Percentiles rank a stretch among this genome's conserved stretches.
Conservation (phyloP, 768 basidiomycete species). For the Coprinopsis cinerea region DNA sequence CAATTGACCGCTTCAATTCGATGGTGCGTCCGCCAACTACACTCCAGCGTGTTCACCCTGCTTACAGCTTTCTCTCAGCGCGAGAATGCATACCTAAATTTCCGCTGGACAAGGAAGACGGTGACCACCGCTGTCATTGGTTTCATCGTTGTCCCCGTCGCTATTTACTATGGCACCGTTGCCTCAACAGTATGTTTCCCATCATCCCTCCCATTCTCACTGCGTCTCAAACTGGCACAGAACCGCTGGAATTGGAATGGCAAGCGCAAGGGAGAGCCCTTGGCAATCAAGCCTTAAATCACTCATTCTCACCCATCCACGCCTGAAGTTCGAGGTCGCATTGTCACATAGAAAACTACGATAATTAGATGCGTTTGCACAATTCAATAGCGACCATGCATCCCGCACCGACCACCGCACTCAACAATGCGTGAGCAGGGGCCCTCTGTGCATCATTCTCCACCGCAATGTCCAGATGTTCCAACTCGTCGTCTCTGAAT, state of each 20-base stretch:
- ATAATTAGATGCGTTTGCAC: constrained; percentile 76
- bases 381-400: constrained; percentile 89
- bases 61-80: constrained; percentile 41
- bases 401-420: constrained; percentile 76
- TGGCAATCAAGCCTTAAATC: constrained; percentile 11
- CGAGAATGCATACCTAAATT: constrained; percentile 78
- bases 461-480: constrained; percentile 89
- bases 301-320: neutral
- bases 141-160: constrained; percentile 57
- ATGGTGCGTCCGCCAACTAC: constrained; percentile 33
- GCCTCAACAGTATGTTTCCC: constrained; percentile 33
- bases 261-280: constrained; percentile 31
- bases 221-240: constrained; percentile 25
- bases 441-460: constrained; percentile 83
- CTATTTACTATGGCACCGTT: constrained; percentile 45
- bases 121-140: constrained; percentile 59
- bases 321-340: neutral
- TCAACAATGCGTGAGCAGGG: constrained; percentile 86
- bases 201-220: neutral
- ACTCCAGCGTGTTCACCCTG: constrained; percentile 6
- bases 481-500: constrained; percentile 91
- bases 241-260: constrained; percentile 50
- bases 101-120: constrained; percentile 70
- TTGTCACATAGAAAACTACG: neutral
- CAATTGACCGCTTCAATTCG: constrained; percentile 50